These are phyloP conservation scores for Globisporangium perplexum DNA, from an alignment of 352 stramenopile species.

Conservation along the genomic window DNA sequence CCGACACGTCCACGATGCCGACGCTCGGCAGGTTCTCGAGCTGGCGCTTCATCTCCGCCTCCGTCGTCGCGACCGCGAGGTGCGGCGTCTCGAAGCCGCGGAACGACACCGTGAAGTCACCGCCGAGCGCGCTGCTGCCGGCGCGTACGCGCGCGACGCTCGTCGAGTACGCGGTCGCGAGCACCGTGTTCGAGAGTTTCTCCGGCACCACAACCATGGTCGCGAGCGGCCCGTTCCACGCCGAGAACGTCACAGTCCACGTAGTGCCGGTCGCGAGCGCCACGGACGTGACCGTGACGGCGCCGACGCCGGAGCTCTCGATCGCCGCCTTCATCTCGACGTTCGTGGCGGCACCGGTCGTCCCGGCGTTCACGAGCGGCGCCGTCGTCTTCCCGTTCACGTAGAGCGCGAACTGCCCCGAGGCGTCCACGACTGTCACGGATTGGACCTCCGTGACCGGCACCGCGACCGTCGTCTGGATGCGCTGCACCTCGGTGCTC, in stretches of 20 bases:
- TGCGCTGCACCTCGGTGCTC: slow-evolving; percentile 86
- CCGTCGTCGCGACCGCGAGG: slow-evolving; percentile 43
- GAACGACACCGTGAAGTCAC: slow-evolving; percentile 83
- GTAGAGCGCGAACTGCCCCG: slow-evolving; percentile 69
- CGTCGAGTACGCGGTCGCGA: slow-evolving; percentile 39
- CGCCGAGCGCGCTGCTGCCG: slow-evolving; percentile 46
- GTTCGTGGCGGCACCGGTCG: slow-evolving; percentile 17
- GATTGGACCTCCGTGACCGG: slow-evolving; percentile 69
- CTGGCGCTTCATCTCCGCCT: slow-evolving; percentile 69
- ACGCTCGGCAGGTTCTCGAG: slow-evolving; percentile 88
- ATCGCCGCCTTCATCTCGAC: slow-evolving; percentile 48
- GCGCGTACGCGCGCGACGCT: slow-evolving; percentile 32
- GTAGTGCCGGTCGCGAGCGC: slow-evolving; percentile 35
- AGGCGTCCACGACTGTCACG: slow-evolving; percentile 54
- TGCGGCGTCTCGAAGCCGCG: slow-evolving; percentile 68
- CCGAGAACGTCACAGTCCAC: slow-evolving; percentile 69
- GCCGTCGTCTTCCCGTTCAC: slow-evolving; percentile 58
- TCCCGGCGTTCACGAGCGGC: slow-evolving; percentile 35
- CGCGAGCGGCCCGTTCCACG: slow-evolving; percentile 37
- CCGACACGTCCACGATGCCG: slow-evolving; percentile 69
- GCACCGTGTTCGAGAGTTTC: slow-evolving; percentile 48
- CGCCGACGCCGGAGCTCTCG: slow-evolving; percentile 43
- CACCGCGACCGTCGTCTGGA: slow-evolving; percentile 65
- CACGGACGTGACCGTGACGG: slow-evolving; percentile 37
- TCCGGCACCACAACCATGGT: slow-evolving; percentile 50